Evolutionary conservation across 2,329 filamentous ascomycete genomes (phyloP), one percentile per base, ranked within the genome.

Genomic region (Trichoderma harzianum): DNA sequence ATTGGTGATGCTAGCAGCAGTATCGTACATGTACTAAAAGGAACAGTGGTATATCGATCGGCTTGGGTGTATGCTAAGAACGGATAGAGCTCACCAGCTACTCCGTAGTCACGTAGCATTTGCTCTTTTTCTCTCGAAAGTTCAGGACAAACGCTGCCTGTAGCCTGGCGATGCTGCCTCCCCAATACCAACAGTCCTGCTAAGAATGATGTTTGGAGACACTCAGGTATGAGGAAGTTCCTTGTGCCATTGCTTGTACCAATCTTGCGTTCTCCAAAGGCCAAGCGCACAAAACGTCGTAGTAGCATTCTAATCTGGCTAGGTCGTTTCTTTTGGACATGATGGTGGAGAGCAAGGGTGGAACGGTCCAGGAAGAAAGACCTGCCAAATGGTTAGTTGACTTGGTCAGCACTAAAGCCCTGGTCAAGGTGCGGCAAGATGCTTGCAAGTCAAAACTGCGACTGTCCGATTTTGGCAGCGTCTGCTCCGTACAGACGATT

Each of bases 321-420:
- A 21, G 53, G 53, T 28, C 39, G 34, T 65, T 39, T 47, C 53
- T 60, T 43, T 60, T 43, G 34, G 69, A 57, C 36, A 64, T 24
- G 47, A 24, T 53, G 53, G 51, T 63, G 34, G 62, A 51, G 61
- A 36, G 60, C 58, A 34, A 53, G 18, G 66, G 66, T 71, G 68
- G 47, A 43, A 53, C 66, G 55, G 62, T 73, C 57, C 57, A 67
- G 32, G 61, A 57, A 67, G 36, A 51, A 53, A 57, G 47, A 71
- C 71, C 71, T 73, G 71, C 70, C 68, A 73, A 69, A 70, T 47
- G 43, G 71, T 73, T 71, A 73, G 71, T 69, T 57, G 62, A 30
- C 58, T 62, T 34, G 61, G 69, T 73, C 68, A 71, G 62, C 68
- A 71, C 68, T 71, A 63, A 71, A 71, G 47, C 55, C 71, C 71